Evolutionary conservation across 495 filamentous ascomycete species (phyloP).

Genomic region (Penicillium soppii): DNA sequence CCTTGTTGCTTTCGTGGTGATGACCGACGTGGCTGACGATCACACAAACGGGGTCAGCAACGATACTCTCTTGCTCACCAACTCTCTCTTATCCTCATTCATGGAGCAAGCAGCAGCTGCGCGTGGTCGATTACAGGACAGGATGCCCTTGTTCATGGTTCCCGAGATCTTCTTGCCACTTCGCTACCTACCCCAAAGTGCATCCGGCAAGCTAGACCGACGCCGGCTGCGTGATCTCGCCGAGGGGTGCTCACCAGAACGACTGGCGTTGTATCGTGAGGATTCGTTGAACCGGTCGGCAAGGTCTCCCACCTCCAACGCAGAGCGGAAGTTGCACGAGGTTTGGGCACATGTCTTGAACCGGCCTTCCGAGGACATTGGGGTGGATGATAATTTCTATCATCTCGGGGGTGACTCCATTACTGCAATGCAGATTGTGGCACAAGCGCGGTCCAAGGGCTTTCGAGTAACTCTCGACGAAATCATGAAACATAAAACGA

Average conservation of each 20-base stretch:
- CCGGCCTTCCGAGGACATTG: background rate
- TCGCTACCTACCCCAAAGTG: constrained; percentile 13
- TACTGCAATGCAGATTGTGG: background rate
- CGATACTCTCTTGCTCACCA: too few species aligned
- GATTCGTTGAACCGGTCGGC: background rate
- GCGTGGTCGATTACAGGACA: background rate
- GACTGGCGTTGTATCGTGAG: background rate
- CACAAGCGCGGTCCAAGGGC: background rate
- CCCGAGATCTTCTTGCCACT: constrained; percentile 33
- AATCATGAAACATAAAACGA: too few species aligned
- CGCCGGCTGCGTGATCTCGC: background rate
- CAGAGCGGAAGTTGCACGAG: background rate
- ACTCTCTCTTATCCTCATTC: too few species aligned
- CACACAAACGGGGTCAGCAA: too few species aligned
- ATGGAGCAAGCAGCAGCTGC: too few species aligned
- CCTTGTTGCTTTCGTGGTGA: background rate
- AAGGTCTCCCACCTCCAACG: background rate
- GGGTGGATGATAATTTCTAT: background rate
- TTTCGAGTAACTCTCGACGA: too few species aligned
- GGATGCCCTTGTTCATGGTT: constrained; percentile 19
- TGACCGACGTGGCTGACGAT: background rate
- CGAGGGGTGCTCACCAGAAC: too few species aligned
- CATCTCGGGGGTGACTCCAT: background rate
- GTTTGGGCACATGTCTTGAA: background rate
- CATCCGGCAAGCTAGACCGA: background rate